phyloP scores from a whole-genome alignment of 129 eudicot species.

The Cynara cardunculus region DNA sequence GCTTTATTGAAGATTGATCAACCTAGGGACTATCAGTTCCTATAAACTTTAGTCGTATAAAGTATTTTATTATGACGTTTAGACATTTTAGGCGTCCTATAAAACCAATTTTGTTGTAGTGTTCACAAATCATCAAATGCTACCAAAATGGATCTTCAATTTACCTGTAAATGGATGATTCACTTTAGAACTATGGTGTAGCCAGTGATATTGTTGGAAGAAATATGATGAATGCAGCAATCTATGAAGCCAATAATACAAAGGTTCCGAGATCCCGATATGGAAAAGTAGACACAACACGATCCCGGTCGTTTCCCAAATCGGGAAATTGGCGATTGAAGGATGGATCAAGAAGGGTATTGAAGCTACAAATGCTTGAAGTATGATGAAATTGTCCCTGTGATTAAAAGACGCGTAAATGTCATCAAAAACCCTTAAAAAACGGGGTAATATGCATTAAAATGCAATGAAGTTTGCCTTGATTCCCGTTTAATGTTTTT shows the following conservation, averaged over 20 bases:
- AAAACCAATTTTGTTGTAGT: too few relatives aligned
- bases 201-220: slow-evolving; percentile 64
- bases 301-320: slow-evolving; percentile 54
- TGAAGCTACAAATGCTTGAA: slow-evolving; percentile 67
- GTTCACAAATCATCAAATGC: not conserved
- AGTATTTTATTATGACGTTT: too few relatives aligned
- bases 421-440: not conserved
- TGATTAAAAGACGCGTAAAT: not conserved
- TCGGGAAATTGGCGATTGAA: slow-evolving; percentile 48
- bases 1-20: too few relatives aligned
- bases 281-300: slow-evolving; percentile 54
- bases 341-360: slow-evolving; percentile 47
- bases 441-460: not conserved
- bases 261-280: slow-evolving; percentile 58
- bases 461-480: not conserved
- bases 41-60: too few relatives aligned
- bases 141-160: not conserved
- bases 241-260: slow-evolving; percentile 72
- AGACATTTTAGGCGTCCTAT: too few relatives aligned
- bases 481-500: not conserved
- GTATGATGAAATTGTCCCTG: slow-evolving; percentile 80
- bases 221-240: slow-evolving; percentile 44
- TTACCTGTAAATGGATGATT: slow-evolving; percentile 59
- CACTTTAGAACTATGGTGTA: slow-evolving; percentile 69
- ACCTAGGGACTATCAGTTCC: too few relatives aligned